Evolutionary conservation across 352 stramenopile species (phyloP), one percentile per base, ranked within the genome.

Genomic region (Pythium vanterpoolii): DNA sequence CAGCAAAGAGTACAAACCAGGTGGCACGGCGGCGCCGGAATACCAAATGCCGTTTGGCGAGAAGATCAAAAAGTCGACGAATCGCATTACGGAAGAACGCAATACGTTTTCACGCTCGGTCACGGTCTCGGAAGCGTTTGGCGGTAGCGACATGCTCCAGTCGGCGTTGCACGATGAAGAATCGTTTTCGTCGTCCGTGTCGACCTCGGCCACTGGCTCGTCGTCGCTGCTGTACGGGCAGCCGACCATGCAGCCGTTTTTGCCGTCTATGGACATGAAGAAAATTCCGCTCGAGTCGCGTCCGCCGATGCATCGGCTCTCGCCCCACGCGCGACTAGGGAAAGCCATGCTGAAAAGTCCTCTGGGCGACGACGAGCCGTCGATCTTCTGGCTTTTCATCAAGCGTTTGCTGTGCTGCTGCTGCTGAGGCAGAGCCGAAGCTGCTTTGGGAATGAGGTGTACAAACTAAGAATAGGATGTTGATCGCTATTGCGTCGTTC

Each of bases 1-100:
- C 38, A 89, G 89, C 34, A 79, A 87, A 43, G 76, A 87, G 48
- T 90, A 90, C 58, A 93, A 93, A 36, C 58, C 63, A 0, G 84
- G 84, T 18, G 84, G 84, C 30, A 93, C 84, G 0, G 84, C 84
- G n/a, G 84, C 84, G 21, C 84, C 84, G 3, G 47, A 71, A n/a
- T 93, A 93, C 40, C 69, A 78, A 26, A 93, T 93, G 84, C 84
- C 84, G 11, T 89, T 89, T 42, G 78, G 81, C 26, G 61, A 63
- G 5, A 82, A 74, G 19, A 91, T 93, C 47, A 93, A 93, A 39
- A 93, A 93, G 51, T 90, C 79, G 21, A 93, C 83, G 8, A 89
- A 83, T 46, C 58, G 80, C 19, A 91, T 91, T 56, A 93, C 81
- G 2, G 83, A 93, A 51, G 83, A 90, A 43, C 75, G 83, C 38